These are phyloP conservation scores for Sclerotinia sclerotiorum DNA, from an alignment of 2,329 filamentous ascomycete genomes.

Conservation along the genomic window DNA sequence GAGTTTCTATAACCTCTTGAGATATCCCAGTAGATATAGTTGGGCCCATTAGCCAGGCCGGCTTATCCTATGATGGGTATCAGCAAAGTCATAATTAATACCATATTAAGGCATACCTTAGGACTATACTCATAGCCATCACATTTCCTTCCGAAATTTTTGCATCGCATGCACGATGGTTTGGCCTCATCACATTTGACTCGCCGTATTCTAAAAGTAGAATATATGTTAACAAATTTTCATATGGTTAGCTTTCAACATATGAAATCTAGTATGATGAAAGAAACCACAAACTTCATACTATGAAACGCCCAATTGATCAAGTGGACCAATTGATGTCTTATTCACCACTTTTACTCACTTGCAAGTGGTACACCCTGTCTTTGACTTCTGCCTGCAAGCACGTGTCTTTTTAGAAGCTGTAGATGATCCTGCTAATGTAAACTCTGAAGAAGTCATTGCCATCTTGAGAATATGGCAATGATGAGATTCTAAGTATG, in stretches of 20 bases:
- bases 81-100: neutral
- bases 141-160: slow-evolving; percentile 23
- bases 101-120: slow-evolving; percentile 8
- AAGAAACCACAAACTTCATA: slow-evolving; percentile 21
- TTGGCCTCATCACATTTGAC: slow-evolving; percentile 26
- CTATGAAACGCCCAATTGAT: neutral
- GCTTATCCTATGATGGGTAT: slow-evolving; percentile 14
- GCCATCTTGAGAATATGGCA: slow-evolving; percentile 23
- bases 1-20: slow-evolving; percentile 3
- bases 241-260: slow-evolving; percentile 8
- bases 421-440: slow-evolving; percentile 12
- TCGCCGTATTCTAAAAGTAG: slow-evolving; percentile 15
- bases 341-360: slow-evolving; percentile 13
- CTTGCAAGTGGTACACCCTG: slow-evolving; percentile 26
- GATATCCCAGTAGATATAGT: slow-evolving; percentile 23
- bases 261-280: slow-evolving; percentile 18
- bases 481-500: neutral
- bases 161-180: slow-evolving; percentile 21
- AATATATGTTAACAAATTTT: neutral
- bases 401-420: slow-evolving; percentile 30
- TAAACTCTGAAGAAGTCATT: slow-evolving; percentile 6
- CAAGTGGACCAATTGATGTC: neutral
- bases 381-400: slow-evolving; percentile 33
- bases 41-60: slow-evolving; percentile 21
- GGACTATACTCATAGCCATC: slow-evolving; percentile 24